Evolutionary conservation across 1,284 basidiomycete genomes (phyloP), one percentile per base, ranked within the genome.

Genomic region (Wallemia mellicola): DNA sequence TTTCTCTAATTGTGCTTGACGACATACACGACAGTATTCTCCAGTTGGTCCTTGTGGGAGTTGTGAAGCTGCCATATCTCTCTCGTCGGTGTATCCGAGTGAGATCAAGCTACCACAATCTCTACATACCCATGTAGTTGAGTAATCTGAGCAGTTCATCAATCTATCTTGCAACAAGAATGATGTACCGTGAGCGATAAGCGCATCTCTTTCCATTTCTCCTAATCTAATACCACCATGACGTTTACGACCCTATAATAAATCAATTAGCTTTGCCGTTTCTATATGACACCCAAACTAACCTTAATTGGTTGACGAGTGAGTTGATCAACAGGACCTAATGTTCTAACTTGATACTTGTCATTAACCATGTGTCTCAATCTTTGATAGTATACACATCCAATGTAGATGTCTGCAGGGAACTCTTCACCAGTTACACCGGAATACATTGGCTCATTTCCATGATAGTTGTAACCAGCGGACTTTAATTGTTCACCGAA

Each of bases 61-160:
- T 60, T 78, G 68, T 19, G 61, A 62, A 58, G 59, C 70, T 66
- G 27, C 73, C 74, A 26, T 75, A 73, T 14, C 74, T 69, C 2
- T 76, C 76, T 81, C 73, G 66, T 86, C 82, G 64, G 94, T 88
- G 71, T 91, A 95, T 24, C 89, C 94, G 57, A 98, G 76, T 24
- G 89, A 91, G 64, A 96, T 87, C 61, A 99, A 76, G 65, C 85
- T 88, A 15, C 94, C 94, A 67, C 94, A 99, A 2, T 82, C 83
- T 60, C 94, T 78, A 72, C 94, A 99, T 15, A 96, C 88, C 88
- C 91, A 96, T 1, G 89, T 85, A 0, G 91, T 96, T 30, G 89
- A 94, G 71, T 98, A 98, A 72, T 99, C 94, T 48, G 92, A 98
- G 70, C 94, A 99, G 72, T 98, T 98, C 92, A 99, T 98, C 68